Percentiles rank a stretch among this genome's conserved stretches.
These are phyloP conservation scores for Boletus barrowsii DNA, from an alignment of 768 basidiomycete genomes.

Conservation along the genomic window DNA sequence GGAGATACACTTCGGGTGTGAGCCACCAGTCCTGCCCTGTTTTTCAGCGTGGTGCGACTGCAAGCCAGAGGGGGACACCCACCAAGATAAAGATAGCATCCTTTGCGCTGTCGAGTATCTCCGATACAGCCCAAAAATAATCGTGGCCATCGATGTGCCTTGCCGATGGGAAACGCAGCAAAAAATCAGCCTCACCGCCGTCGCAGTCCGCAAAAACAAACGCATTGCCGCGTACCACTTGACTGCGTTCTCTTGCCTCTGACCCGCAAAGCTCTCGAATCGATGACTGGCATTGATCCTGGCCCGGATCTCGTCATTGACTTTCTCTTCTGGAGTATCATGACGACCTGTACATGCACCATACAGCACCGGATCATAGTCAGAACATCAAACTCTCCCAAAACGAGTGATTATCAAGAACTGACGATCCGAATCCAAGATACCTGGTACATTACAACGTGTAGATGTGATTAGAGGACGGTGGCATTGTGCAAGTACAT, in stretches of 20 bases:
- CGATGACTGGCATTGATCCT: slow-evolving; percentile 79
- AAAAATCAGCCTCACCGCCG: not conserved
- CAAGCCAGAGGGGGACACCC: slow-evolving; percentile 10
- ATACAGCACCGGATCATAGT: not conserved
- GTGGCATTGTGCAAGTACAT: not conserved
- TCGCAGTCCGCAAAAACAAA: not conserved
- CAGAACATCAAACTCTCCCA: not conserved
- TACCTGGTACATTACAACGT: slow-evolving; percentile 20
- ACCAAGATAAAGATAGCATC: slow-evolving; percentile 89
- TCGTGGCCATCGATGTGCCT: slow-evolving; percentile 95
- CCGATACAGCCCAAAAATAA: slow-evolving; percentile 93
- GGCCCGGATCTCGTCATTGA: slow-evolving; percentile 65
- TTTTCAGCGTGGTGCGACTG: slow-evolving; percentile 1
- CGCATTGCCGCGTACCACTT: slow-evolving; percentile 61
- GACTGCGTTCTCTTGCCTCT: slow-evolving; percentile 65
- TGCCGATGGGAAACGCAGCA: not conserved
- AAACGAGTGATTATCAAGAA: not conserved
- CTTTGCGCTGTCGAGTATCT: slow-evolving; percentile 77
- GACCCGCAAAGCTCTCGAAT: slow-evolving; percentile 78
- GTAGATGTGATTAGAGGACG: not conserved
- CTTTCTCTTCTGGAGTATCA: slow-evolving; percentile 71
- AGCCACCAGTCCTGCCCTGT: slow-evolving; percentile 81
- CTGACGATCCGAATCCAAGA: slow-evolving; percentile 36
- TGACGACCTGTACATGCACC: slow-evolving; percentile 48
- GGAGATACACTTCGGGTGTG: slow-evolving; percentile 90